Evolutionary conservation across 768 basidiomycete genomes (phyloP), one percentile per base, ranked within the genome.

Genomic region (Serendipita sp.): DNA sequence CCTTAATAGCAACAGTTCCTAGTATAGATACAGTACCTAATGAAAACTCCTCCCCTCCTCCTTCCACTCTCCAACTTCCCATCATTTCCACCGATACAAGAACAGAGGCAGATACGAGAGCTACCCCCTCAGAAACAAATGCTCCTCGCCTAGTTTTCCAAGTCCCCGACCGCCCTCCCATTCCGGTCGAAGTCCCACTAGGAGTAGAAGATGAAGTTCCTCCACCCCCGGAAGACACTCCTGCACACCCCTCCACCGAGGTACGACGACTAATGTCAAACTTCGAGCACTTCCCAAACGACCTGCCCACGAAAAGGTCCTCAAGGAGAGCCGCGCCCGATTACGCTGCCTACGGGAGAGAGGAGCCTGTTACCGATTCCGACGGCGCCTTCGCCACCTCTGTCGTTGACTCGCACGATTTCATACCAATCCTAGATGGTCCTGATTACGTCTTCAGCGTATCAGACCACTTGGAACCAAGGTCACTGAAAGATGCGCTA

Each of bases 401-500:
- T 18, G 44, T 46, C 13, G 18, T 46, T 46, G 44, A 46, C 44
- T 13, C 11, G 11, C 44, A 46, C 44, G 44, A 46, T 18, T 46
- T 11, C 13, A 54, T 54, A 15, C 52, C 52, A 28, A 16, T 54
- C 23, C 15, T 11, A 15, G 47, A 18, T 51, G 23, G 16, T 16
- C 5, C 15, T 44, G 67, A 51, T 18, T 18, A 23, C 34, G 44
- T 18, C 23, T 34, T 67, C 3, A 23, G n/a, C 54, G 66, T 66
- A 16, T 23, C 41, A 11, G 62, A 34, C 5, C 23, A 32, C 30
- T 16, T 63, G 34, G 70, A 69, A 16, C 65, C 69, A 2, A 11
- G 46, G 15, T 35, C 64, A 8, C 63, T 60, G 45, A 18, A n/a
- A 16, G 71, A 73, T 52, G 68, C 68, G 13, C 66, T 69, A 56